Conservation (phyloP, 257 asterid species). For the Petunia axillaris region DNA sequence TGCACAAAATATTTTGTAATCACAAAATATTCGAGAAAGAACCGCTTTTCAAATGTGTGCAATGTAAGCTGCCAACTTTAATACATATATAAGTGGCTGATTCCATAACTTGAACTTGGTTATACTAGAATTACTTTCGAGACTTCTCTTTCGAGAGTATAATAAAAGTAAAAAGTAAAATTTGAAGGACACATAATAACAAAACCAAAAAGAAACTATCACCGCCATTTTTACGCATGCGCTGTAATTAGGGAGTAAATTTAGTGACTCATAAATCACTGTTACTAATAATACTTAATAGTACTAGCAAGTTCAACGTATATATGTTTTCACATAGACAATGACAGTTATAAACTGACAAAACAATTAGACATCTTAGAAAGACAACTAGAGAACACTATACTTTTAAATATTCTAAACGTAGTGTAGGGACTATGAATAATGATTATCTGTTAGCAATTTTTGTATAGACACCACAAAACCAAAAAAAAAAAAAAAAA, state of each 20-base stretch:
- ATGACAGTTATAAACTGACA: conserved; percentile 13
- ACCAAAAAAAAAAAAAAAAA: neutral
- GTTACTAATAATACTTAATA: neutral
- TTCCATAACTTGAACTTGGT: no score
- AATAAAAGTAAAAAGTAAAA: neutral
- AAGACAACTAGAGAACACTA: neutral
- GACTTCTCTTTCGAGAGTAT: no score
- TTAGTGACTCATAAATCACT: neutral
- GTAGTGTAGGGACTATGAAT: neutral
- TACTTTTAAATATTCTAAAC: neutral
- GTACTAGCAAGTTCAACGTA: neutral
- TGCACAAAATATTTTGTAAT: no score
- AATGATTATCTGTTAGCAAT: conserved; percentile 7
- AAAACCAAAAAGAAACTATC: neutral
- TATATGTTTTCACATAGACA: neutral
- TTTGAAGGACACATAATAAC: neutral
- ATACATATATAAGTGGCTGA: no score
- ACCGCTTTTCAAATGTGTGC: no score
- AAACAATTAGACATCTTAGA: neutral
- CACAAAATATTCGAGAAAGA: no score
- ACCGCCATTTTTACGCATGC: neutral
- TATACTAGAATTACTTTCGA: no score
- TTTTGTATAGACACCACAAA: neutral
- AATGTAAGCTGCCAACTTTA: no score
- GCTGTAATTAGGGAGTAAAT: conserved; percentile 3